Evolutionary conservation across 139 green algal genomes (phyloP), one percentile per base, ranked within the genome.

Genomic region (Picochlorum sp.): DNA sequence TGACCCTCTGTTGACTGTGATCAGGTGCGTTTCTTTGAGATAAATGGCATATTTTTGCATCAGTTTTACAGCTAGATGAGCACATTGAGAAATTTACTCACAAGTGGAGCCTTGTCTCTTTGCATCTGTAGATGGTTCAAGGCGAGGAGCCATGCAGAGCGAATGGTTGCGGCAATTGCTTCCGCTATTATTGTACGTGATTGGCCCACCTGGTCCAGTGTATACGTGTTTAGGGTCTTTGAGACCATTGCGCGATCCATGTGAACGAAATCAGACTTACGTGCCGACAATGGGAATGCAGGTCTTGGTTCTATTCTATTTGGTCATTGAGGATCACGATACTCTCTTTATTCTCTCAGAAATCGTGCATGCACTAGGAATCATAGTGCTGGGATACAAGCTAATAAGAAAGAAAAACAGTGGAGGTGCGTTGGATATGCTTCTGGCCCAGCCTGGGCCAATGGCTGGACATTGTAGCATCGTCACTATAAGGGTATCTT

Each of bases 301-400:
- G 81, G 15, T 58, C 2, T 67, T 93, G 30, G 18, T 90, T 15
- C 49, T 93, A 16, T 60, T 95, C 20, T 89, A 78, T 62, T 69
- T 88, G 24, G 84, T 96, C 1, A 90, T 98, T n/a, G 86, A 92
- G 58, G 90, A 98, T 68, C 92, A 98, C 61, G 94, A 99, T 77
- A 94, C 89, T 4, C 80, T 99, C 3, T 99, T 99, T 66, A 76
- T 99, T 3, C 76, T 96, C 41, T 88, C 88, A 3, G 94, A 99
- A 56, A 66, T 81, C 32, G 85, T 90, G 14, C 94, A 99, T 74
- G 95, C 97, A 32, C 28, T 92, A 7, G 94, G 94, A 23, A 97
- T 98, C 50, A 85, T 77, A 2, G 60, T 97, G 7, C 85, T 99
- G 23, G 77, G 82, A 9, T 98, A 89, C 78, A 99, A 98, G 76